Base-by-base conservation (phyloP, 2,329 filamentous ascomycete species). In the Calonectria hongkongensis region DNA sequence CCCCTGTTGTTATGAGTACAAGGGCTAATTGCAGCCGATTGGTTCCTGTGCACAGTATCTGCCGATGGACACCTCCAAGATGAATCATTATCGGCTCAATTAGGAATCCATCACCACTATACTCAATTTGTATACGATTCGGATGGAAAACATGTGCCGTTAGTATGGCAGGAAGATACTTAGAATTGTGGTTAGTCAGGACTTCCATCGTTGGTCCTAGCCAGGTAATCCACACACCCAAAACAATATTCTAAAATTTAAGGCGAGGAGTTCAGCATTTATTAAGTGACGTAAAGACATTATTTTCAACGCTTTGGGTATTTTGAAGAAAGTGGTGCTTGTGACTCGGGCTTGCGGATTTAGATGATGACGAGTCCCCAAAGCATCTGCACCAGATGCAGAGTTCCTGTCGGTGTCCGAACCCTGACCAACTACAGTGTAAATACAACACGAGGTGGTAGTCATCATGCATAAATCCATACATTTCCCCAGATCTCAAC, bases 61-160 rank as follows among this genome's bases (percentile, higher is more conserved):
- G 10, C 21, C 10, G 25, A 48, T 21, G 54, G 66, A 28, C 62
- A 70, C 67, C 58, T 43, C 67, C 66, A n/a, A 21, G 50, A 25
- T 73, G 71, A 73, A 73, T 73, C 66, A 73, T 66, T 36, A 45
- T 30, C 21, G 43, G 66, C 15, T 36, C 36, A 47, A 5, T 16
- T 33, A 25, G 21, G 45, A 25, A n/a, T 28, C 15, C 41, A 16
- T 36, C 27, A 16, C 27, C 41, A 47, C 39, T 13, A 15, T 21
- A 6, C 45, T 48, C 4, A 28, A 4, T n/a, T 2, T 5, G 3
- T 25, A n/a, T 0, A 25, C 18, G 2, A 27, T 15, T 41, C 21
- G 36, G n/a, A 21, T 63, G 51, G 71, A 73, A 73, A 73, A 73
- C 60, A 45, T 73, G 71, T 70, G 30, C 66, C 71, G 71, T 45